Evolutionary conservation across 2,329 filamentous ascomycete species (phyloP).

Genomic region (Graphilbum ipis-grandicollis): DNA sequence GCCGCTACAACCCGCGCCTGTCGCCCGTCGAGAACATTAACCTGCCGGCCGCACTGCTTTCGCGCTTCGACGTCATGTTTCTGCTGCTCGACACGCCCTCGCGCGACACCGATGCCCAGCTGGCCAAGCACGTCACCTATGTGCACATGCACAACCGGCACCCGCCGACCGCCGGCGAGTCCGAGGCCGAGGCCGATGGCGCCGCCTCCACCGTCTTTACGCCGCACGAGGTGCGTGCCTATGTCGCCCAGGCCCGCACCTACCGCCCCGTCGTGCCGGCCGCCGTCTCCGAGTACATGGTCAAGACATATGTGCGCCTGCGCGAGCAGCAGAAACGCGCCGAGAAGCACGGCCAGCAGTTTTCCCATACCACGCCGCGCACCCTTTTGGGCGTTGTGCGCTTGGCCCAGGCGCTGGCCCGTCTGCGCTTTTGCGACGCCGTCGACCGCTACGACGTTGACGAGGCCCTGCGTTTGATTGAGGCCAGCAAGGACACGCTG

Average conservation of each 20-base stretch:
- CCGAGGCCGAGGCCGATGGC: too few relatives aligned
- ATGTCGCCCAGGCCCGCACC: constrained; percentile 80
- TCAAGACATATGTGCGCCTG: constrained; percentile 90
- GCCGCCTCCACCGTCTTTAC: constrained; percentile 80
- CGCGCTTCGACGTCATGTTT: constrained; percentile 94
- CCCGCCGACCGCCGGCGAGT: constrained; percentile 46
- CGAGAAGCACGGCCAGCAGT: constrained; percentile 80
- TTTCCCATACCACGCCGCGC: constrained; percentile 84
- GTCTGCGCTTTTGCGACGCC: constrained; percentile 70
- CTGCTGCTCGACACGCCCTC: constrained; percentile 88
- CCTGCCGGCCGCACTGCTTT: constrained; percentile 87
- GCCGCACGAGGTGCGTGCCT: constrained; percentile 86
- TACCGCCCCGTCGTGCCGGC: constrained; percentile 77
- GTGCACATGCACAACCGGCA: constrained; percentile 96
- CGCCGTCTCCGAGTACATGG: constrained; percentile 84
- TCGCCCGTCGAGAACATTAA: constrained; percentile 99
- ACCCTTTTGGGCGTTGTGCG: constrained; percentile 86
- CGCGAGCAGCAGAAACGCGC: constrained; percentile 82
- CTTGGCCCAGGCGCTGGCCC: constrained; percentile 82
- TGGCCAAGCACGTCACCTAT: constrained; percentile 87
- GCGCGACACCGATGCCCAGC: constrained; percentile 77
- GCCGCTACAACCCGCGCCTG: constrained; percentile 92
- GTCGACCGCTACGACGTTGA: constrained; percentile 90
- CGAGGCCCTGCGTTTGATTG: constrained; percentile 76
- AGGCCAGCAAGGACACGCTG: constrained; percentile 84